Base-by-base conservation (phyloP, 2,329 filamentous ascomycete species). In the Coniella lustricola region DNA sequence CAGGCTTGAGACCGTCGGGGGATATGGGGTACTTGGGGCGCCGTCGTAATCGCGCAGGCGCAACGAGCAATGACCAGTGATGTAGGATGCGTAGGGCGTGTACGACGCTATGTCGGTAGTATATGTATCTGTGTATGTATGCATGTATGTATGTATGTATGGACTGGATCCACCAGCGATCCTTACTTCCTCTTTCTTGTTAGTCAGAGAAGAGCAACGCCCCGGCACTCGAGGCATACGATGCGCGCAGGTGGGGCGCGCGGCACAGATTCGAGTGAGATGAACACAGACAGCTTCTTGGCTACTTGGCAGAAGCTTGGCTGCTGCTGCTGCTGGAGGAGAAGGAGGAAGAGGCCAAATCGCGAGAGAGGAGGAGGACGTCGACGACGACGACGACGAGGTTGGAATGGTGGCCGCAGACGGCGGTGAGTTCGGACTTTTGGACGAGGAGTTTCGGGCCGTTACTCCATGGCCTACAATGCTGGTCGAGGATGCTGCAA, bases 221-320 rank as follows among this genome's bases (percentile, higher is more conserved):
- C 25, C 10, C 25, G 5, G 25, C 25, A 5, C 25, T 29, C 25
- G 25, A 50, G 33, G 29, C 21, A 49, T 46, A 52, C 36, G 31
- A 32, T 48, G 45, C 16, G 35, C 46, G 38, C 50, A 47, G 46
- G 46, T 49, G 29, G 40, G 40, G 25, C 40, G 9, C 40, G 43
- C 42, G 50, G 50, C 50, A 46, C 49, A 51, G 33, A 29, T 21
- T 16, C 34, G 20, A 25, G 22, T 13, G 21, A 45, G 13, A 37
- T 16, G 34, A 20, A 36, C 20, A 13, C n/a, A 36, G 18, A 17
- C 29, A 41, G 37, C 17, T 29, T 5, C 25, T 29, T 29, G 5
- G 10, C 25, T 29, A 29, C 10, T n/a, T n/a, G n/a, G n/a, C n/a
- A n/a, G n/a, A 29, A 29, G 25, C 25, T 29, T 29, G 25, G 25